A percentile compares a stretch with the other conserved stretches of the same genome.
Conservation (phyloP, 495 filamentous ascomycete species). For the Penicillium paxilli region DNA sequence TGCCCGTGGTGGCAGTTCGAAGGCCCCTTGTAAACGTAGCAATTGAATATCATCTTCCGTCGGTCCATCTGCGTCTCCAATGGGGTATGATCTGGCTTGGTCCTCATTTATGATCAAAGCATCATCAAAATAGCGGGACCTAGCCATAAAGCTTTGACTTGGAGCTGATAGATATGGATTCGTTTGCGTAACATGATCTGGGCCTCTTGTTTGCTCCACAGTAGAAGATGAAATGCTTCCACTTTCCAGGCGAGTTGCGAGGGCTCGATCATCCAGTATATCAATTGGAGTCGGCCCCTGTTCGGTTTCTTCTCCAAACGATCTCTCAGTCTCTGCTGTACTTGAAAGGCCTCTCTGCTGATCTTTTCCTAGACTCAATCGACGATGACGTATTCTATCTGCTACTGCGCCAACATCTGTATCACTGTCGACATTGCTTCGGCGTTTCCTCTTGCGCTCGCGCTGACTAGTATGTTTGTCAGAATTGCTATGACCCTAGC, state of each 20-base stretch:
- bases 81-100: slow-evolving; percentile 14
- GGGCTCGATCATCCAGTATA: neutral
- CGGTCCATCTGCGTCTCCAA: slow-evolving; percentile 17
- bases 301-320: neutral
- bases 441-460: slow-evolving; percentile 19
- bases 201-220: neutral
- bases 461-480: slow-evolving; percentile 10
- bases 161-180: slow-evolving; percentile 23
- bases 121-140: slow-evolving; percentile 26
- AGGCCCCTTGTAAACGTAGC: slow-evolving; percentile 24
- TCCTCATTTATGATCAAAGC: slow-evolving; percentile 19
- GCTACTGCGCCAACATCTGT: neutral
- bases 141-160: slow-evolving; percentile 20
- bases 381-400: slow-evolving; percentile 1
- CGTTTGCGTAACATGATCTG: neutral
- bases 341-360: neutral
- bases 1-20: slow-evolving; percentile 24
- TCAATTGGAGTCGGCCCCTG: neutral
- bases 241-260: neutral
- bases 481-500: neutral
- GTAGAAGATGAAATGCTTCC: neutral
- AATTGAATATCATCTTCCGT: slow-evolving; percentile 25
- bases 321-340: neutral
- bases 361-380: neutral
- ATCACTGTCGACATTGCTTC: neutral